phyloP scores from a whole-genome alignment of 352 stramenopile genomes.

The Globisporangium nagaii region DNA sequence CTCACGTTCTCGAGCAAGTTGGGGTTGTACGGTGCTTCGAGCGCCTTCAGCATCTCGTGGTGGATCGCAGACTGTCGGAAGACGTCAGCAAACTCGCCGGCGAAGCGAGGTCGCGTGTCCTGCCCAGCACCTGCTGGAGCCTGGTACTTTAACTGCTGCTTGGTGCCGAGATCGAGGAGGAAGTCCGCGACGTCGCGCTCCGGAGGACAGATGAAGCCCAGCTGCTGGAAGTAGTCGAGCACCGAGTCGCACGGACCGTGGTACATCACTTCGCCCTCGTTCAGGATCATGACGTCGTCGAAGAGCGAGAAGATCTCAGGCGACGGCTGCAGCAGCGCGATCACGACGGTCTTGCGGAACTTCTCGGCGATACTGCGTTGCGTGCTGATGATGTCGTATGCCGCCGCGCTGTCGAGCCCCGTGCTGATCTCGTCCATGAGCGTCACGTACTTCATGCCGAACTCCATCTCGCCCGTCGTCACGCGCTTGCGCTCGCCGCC shows the following conservation, averaged over 20 bases:
- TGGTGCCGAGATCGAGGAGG: constrained; percentile 15
- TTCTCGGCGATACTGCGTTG: constrained; percentile 41
- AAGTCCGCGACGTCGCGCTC: constrained; percentile 19
- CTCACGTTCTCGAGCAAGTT: constrained; percentile 27
- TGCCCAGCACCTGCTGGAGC: no score
- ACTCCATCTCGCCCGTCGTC: constrained; percentile 62
- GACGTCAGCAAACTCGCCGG: constrained; percentile 21
- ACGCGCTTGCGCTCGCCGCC: constrained; percentile 60
- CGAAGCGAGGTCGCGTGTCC: constrained; percentile 15
- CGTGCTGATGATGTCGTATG: constrained; percentile 51
- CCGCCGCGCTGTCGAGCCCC: constrained; percentile 47
- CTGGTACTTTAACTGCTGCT: not conserved
- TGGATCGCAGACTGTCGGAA: no score
- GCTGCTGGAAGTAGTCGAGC: constrained; percentile 57
- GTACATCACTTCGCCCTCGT: constrained; percentile 38
- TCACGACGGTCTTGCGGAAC: constrained; percentile 43
- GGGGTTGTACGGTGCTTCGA: not conserved
- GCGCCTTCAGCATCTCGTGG: no score
- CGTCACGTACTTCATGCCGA: constrained; percentile 66
- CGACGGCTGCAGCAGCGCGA: constrained; percentile 78
- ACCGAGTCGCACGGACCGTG: constrained; percentile 34
- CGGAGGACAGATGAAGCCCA: constrained; percentile 34
- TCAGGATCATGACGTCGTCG: constrained; percentile 45
- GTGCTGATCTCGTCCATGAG: constrained; percentile 79
- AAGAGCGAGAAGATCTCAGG: constrained; percentile 48